Percentiles rank a stretch among this genome's conserved stretches.
phyloP scores from a whole-genome alignment of 2,329 filamentous ascomycete genomes.

The Neopestalotiopsis sp. region DNA sequence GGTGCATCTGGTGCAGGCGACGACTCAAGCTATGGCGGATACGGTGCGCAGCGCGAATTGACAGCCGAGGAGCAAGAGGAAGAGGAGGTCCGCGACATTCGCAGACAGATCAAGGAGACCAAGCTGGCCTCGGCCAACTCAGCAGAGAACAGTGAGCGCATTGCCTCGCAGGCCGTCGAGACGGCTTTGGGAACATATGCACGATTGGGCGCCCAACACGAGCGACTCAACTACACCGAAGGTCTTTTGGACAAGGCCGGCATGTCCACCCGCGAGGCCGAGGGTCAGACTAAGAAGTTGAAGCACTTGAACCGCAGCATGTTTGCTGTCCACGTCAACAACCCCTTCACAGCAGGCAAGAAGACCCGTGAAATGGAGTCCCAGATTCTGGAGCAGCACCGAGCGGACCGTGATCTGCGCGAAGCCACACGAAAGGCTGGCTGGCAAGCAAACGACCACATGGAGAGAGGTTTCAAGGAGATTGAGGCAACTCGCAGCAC shows the following conservation, averaged over 20 bases:
- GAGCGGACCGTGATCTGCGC: slow-evolving; percentile 68
- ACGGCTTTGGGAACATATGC: slow-evolving; percentile 75
- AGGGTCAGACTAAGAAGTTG: slow-evolving; percentile 81
- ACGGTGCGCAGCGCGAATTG: slow-evolving; percentile 75
- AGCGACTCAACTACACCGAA: slow-evolving; percentile 82
- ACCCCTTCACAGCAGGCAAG: slow-evolving; percentile 76
- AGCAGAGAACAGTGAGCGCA: slow-evolving; percentile 71
- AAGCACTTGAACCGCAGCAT: slow-evolving; percentile 88
- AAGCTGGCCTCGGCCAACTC: slow-evolving; percentile 69
- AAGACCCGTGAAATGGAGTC: slow-evolving; percentile 70
- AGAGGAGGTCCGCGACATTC: slow-evolving; percentile 73
- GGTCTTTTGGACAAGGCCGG: slow-evolving; percentile 80
- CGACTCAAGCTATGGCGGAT: slow-evolving; percentile 51
- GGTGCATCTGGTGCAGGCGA: slow-evolving; percentile 27
- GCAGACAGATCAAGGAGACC: slow-evolving; percentile 75
- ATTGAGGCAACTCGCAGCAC: slow-evolving; percentile 23
- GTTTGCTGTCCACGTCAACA: slow-evolving; percentile 83
- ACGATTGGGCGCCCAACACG: slow-evolving; percentile 77
- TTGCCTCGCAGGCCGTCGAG: slow-evolving; percentile 73
- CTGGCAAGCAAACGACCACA: slow-evolving; percentile 56
- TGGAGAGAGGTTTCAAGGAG: slow-evolving; percentile 44
- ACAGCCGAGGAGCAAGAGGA: slow-evolving; percentile 82
- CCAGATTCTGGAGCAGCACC: slow-evolving; percentile 71
- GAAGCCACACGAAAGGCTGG: slow-evolving; percentile 66
- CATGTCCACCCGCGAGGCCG: slow-evolving; percentile 77